Percentiles rank a stretch among this genome's conserved stretches.
Conservation (phyloP, 129 eudicot genomes). For the Logfia minima region DNA sequence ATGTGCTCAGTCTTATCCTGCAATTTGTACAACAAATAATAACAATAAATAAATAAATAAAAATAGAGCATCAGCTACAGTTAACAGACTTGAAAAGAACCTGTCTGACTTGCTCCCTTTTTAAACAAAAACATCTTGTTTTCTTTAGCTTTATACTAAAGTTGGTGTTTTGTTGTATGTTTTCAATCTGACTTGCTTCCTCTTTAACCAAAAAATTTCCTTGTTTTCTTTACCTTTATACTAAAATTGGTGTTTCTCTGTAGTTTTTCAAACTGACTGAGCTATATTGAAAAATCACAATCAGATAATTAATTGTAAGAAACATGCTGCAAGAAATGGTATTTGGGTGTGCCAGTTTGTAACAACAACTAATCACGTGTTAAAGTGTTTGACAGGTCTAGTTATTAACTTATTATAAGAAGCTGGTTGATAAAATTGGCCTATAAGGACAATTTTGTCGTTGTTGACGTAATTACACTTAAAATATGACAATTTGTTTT, state of each 20-base stretch:
- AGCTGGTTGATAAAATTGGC: background rate
- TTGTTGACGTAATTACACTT: background rate
- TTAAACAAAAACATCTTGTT: background rate
- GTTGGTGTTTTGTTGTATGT: background rate
- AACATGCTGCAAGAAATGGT: background rate
- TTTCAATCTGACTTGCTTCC: background rate
- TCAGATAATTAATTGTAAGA: background rate
- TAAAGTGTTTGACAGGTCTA: background rate
- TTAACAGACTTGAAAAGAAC: background rate
- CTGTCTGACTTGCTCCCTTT: background rate
- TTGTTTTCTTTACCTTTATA: background rate
- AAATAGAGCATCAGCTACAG: background rate
- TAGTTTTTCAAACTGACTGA: background rate
- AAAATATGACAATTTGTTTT: no score
- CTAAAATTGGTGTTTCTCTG: background rate
- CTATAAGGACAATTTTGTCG: background rate
- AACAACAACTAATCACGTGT: background rate
- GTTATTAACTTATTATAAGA: background rate
- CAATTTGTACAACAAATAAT: constrained; percentile 1
- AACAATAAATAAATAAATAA: no score
- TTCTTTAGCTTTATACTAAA: background rate
- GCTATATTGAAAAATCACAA: background rate
- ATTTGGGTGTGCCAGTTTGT: background rate
- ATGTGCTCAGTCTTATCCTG: constrained; percentile 77
- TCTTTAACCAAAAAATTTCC: background rate